phyloP scores from a whole-genome alignment of 2,329 filamentous ascomycete genomes.

The Neonectria magnoliae region DNA sequence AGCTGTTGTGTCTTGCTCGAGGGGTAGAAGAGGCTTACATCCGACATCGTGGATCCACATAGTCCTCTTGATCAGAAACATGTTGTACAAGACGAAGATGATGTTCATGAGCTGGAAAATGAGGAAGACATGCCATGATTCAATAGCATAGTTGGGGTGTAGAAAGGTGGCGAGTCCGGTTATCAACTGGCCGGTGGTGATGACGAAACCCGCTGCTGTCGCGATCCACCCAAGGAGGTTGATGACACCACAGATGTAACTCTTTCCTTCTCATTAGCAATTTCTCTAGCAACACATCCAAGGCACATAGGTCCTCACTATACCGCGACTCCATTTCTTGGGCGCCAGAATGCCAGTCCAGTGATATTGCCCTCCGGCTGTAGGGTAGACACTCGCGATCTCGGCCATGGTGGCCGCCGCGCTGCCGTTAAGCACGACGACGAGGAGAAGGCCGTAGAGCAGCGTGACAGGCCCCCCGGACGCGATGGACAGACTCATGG shows the following conservation, averaged over 20 bases:
- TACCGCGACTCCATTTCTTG: conserved; percentile 28
- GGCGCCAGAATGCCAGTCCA: conserved; percentile 47
- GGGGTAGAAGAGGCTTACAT: conserved; percentile 10
- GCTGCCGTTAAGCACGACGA: conserved; percentile 23
- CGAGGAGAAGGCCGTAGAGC: conserved; percentile 18
- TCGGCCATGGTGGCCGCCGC: conserved; percentile 25
- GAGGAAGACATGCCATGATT: conserved; percentile 24
- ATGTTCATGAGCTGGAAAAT: conserved; percentile 24
- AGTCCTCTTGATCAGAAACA: conserved; percentile 23
- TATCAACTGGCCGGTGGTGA: conserved; percentile 21
- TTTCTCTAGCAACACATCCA: not conserved
- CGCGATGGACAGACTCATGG: conserved; percentile 34
- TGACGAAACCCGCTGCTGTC: conserved; percentile 16
- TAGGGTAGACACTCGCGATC: conserved; percentile 24
- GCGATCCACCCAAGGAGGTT: conserved; percentile 25
- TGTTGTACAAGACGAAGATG: conserved; percentile 19
- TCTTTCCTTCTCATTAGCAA: conserved; percentile 1
- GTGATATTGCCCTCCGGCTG: conserved; percentile 48
- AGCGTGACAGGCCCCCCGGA: conserved; percentile 22
- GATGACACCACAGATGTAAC: conserved; percentile 20
- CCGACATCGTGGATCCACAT: conserved; percentile 25
- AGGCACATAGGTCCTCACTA: conserved; percentile 15
- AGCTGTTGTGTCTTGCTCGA: not conserved
- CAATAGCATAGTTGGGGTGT: not conserved
- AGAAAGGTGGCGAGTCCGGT: conserved; percentile 18